These are phyloP conservation scores for Pseudonitzschia delicatissima DNA, from an alignment of 108 stramenopile species.

Conservation along the genomic window DNA sequence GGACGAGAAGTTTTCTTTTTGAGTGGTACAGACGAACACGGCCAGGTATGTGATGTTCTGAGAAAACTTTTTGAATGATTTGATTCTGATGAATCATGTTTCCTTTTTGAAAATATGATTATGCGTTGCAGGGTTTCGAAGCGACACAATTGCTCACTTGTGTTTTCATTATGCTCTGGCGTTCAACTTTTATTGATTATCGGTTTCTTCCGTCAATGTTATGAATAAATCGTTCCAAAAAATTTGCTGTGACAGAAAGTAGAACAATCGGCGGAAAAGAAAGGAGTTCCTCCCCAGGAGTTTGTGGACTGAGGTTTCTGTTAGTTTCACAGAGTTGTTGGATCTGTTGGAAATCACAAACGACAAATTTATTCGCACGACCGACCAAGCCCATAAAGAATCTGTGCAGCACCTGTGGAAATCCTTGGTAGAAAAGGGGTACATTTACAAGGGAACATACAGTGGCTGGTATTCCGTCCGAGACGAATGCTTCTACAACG, in stretches of 20 bases:
- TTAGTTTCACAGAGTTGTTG: constrained; percentile 81
- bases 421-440: constrained; percentile 68
- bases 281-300: constrained; percentile 69
- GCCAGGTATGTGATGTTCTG: constrained; percentile 60
- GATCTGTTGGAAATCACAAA: constrained; percentile 73
- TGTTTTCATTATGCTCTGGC: no score
- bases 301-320: constrained; percentile 85
- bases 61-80: no score
- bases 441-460: constrained; percentile 92
- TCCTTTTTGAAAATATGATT: no score
- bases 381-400: constrained; percentile 76
- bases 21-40: constrained; percentile 97
- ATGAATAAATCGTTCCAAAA: no score
- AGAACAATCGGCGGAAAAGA: constrained; percentile 75
- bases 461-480: constrained; percentile 97
- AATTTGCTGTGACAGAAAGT: constrained; percentile 66
- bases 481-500: constrained; percentile 97
- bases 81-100: no score
- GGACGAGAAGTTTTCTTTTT: constrained; percentile 92
- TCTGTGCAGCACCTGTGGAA: constrained; percentile 88
- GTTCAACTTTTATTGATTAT: no score
- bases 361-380: constrained; percentile 93
- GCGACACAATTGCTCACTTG: no score
- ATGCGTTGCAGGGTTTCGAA: no score
- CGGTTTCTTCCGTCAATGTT: no score